Evolutionary conservation across 208 protist species (phyloP), one percentile per base, ranked within the genome.

Genomic region (Perkinsela sp.): DNA sequence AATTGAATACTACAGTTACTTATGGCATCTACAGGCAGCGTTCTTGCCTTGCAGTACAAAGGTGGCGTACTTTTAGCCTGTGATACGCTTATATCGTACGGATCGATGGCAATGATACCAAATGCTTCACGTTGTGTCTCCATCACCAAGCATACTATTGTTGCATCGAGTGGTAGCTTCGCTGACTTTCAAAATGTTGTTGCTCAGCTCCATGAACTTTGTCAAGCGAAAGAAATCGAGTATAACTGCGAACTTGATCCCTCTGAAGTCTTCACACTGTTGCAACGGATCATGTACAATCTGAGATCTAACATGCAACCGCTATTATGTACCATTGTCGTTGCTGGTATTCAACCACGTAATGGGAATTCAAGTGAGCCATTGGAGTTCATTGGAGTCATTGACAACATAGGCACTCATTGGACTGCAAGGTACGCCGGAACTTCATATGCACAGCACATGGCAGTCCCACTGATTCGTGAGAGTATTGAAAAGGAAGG

Each of bases 1-100:
- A n/a, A n/a, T n/a, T n/a, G n/a, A n/a, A n/a, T n/a, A n/a, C n/a
- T n/a, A n/a, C n/a, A n/a, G n/a, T n/a, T n/a, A n/a, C n/a, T 22
- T 6, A 96, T 96, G 76, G 90, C 94, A 13, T 95, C 93, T 65
- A 93, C 94, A 72, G 93, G 90, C 13, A 94, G 89, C 65, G 89
- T 98, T n/a, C 73, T 97, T 71, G 95, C 77, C 32, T 75, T 98
- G 66, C 95, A 96, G 83, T 98, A 94, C 78, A 89, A 94, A 69
- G 94, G 85, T 71, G 95, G 95, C 68, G 93, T 98, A 22, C 74
- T 96, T 31, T 74, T 98, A 48, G 91, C 90, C 29, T 75, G 83
- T 2, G 95, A 98, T 76, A 97, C 93, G 28, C 81, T 96, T 31
- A 79, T 87, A n/a, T 96, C 93, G 48, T 98, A 98, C 75, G 95